Evolutionary conservation across 352 stramenopile genomes (phyloP).

Genomic region (Phytophthora brassicae): DNA sequence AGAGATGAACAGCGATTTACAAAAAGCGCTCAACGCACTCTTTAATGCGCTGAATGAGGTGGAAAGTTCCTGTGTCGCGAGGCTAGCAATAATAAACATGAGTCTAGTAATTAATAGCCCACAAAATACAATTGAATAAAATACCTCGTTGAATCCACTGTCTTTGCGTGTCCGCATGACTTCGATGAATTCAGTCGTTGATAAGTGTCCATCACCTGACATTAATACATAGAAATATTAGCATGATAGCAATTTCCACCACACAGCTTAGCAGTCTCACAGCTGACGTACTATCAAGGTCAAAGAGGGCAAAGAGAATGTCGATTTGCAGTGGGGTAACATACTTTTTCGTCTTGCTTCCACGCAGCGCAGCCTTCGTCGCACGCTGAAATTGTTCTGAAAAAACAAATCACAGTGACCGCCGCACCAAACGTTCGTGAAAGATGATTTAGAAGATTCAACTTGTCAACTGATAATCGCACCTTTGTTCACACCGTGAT

Average conservation of each 20-base stretch:
- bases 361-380: conserved; percentile 60
- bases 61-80: conserved; percentile 75
- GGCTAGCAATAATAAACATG: conserved; percentile 36
- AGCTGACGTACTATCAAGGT: conserved; percentile 58
- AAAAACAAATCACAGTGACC: neutral
- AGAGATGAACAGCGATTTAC: conserved; percentile 9
- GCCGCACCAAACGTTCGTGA: neutral
- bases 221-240: conserved; percentile 1
- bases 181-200: conserved; percentile 80
- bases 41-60: conserved; percentile 66
- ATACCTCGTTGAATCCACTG: conserved; percentile 80
- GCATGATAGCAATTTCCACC: no score
- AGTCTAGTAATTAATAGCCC: neutral
- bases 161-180: conserved; percentile 89
- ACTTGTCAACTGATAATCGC: conserved; percentile 19
- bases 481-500: conserved; percentile 84
- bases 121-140: neutral
- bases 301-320: conserved; percentile 85
- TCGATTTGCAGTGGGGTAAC: conserved; percentile 84
- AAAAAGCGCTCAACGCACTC: conserved; percentile 60
- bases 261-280: neutral
- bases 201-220: conserved; percentile 73
- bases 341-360: conserved; percentile 55
- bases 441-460: neutral
- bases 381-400: conserved; percentile 82